Evolutionary conservation across 345 rosid genomes (phyloP), one percentile per base, ranked within the genome.

Genomic region (Eucalyptus victrix): DNA sequence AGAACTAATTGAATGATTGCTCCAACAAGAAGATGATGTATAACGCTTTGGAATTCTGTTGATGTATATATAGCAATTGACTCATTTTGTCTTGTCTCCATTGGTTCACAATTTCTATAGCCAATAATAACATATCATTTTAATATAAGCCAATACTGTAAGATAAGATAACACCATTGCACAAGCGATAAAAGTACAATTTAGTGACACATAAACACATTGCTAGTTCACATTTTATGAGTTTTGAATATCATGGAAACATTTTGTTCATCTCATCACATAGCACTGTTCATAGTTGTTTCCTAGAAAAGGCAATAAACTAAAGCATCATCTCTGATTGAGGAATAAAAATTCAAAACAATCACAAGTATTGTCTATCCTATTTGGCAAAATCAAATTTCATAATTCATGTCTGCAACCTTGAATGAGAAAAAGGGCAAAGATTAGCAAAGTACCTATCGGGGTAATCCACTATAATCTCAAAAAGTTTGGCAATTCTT

Each of bases 391-490:
- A 37, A 76, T 40, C 58, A 23, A 76, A 40, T 40, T 21, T 76
- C 85, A 37, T 40, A 76, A 76, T 76, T 76, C 47, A 76, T 40
- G 85, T 23, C 85, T 40, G 17, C 85, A 76, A 76, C 47, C 85
- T 21, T 40, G 85, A 76, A 89, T 40, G 40, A 89, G 37, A 87
- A 51, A 32, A 88, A 67, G 60, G 87, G 69, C 18, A 54, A 80
- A 14, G 49, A 89, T 60, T 26, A 72, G 49, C 51, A 49, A 50
- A 86, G 37, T 90, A 95, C 99, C 99, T 98, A 91, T 98, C 99
- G 62, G 99, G 99, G 92, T 98, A 97, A 90, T 98, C 99, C 92
- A 98, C 99, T 88, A 98, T 98, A 37, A 98, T 98, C 94, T 98
- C 99, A 94, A 98, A 98, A 65, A 98, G 94, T 89, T 97, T 98